A percentile compares a stretch with the other conserved stretches of the same genome.
Evolutionary conservation across 345 rosid species (phyloP).

Genomic region (Populus alba): DNA sequence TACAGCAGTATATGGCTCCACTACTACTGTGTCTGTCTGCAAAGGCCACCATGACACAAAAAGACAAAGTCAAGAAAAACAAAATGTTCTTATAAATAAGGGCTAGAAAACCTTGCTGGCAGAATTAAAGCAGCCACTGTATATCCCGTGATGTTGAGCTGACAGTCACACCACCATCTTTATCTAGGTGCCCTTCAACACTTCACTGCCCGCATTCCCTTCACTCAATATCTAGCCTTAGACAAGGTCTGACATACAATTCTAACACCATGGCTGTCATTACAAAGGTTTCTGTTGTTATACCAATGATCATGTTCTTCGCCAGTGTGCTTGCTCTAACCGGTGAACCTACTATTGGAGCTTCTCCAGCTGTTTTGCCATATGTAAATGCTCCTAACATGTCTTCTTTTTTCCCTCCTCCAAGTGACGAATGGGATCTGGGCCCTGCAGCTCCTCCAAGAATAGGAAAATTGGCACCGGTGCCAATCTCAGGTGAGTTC

Average conservation of each 20-base stretch:
- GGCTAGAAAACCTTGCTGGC: background rate
- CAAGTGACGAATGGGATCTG: conserved; percentile 26
- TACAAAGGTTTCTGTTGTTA: conserved; percentile 21
- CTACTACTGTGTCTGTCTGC: background rate
- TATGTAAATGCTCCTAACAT: conserved; percentile 46
- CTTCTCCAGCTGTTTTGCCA: conserved; percentile 62
- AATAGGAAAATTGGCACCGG: conserved; percentile 38
- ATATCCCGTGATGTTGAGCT: background rate
- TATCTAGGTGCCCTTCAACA: background rate
- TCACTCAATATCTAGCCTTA: conserved; percentile 1
- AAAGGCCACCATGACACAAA: background rate
- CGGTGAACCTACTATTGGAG: conserved; percentile 40
- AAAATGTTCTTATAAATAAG: background rate
- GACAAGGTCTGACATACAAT: background rate
- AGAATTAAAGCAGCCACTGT: background rate
- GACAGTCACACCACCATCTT: background rate
- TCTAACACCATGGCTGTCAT: conserved; percentile 39
- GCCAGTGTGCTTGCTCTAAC: conserved; percentile 19
- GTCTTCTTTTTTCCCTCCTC: conserved; percentile 72
- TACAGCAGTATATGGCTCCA: background rate
- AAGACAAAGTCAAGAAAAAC: background rate
- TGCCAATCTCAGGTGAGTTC: conserved; percentile 50
- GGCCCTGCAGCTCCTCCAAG: conserved; percentile 39
- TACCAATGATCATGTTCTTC: conserved; percentile 26
- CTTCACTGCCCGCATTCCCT: background rate